These are phyloP conservation scores for Penicillium brevicompactum DNA, from an alignment of 2,329 filamentous ascomycete genomes.

Conservation along the genomic window DNA sequence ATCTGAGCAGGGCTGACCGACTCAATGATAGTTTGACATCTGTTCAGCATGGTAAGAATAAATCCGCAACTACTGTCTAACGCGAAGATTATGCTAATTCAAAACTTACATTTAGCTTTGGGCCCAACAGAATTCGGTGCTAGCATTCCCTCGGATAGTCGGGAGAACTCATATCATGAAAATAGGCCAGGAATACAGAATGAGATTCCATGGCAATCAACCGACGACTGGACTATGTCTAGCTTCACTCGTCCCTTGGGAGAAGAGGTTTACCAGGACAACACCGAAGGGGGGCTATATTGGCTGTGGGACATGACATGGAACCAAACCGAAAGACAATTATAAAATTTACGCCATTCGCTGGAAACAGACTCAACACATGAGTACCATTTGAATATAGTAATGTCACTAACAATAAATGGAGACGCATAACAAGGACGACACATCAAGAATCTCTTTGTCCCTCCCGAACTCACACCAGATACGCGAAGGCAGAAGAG, in stretches of 20 bases:
- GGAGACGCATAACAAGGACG: too few species aligned
- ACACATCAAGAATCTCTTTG: too few species aligned
- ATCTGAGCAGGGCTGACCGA: slow-evolving; percentile 15
- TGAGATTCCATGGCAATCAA: neutral
- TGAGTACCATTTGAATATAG: too few species aligned
- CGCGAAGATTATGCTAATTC: neutral
- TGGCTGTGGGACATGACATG: slow-evolving; percentile 36
- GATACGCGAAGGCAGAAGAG: too few species aligned
- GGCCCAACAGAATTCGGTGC: slow-evolving; percentile 11
- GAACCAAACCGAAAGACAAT: slow-evolving; percentile 13
- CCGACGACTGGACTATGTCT: slow-evolving; percentile 13
- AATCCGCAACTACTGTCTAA: neutral
- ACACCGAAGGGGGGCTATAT: slow-evolving; percentile 29
- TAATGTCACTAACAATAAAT: too few species aligned
- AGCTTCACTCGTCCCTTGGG: neutral
- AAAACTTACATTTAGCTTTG: slow-evolving; percentile 3
- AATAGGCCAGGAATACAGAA: neutral
- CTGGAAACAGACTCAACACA: too few species aligned
- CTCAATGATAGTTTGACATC: slow-evolving; percentile 28
- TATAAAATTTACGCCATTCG: too few species aligned
- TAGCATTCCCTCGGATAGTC: neutral
- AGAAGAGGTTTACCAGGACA: slow-evolving; percentile 4
- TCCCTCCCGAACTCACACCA: too few species aligned
- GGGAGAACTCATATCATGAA: neutral
- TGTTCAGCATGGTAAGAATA: slow-evolving; percentile 23